phyloP scores from a whole-genome alignment of 139 green algal genomes.

The Chlamydomonas sphaeroides region DNA sequence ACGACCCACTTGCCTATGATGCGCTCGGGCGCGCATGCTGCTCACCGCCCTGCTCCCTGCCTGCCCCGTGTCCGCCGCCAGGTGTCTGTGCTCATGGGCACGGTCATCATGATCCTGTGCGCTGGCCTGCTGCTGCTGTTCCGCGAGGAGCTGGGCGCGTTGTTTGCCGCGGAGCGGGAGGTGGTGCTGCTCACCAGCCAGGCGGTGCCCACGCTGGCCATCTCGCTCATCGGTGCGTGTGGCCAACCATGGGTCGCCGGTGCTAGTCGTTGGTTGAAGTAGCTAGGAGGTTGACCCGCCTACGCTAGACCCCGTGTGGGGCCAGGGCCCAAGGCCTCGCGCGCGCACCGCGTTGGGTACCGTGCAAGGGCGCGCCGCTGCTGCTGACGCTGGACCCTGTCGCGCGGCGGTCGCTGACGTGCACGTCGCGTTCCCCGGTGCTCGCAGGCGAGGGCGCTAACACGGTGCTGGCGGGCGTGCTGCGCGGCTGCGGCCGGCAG shows the following conservation, averaged over 20 bases:
- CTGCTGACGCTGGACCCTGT: too few relatives aligned
- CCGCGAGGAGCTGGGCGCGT: slow-evolving; percentile 47
- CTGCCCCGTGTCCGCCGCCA: too few relatives aligned
- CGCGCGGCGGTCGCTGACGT: slow-evolving; percentile 53
- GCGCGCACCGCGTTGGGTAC: too few relatives aligned
- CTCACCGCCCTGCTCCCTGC: too few relatives aligned
- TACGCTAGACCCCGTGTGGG: too few relatives aligned
- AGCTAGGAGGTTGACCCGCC: too few relatives aligned
- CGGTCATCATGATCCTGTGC: slow-evolving; percentile 59
- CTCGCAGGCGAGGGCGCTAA: slow-evolving; percentile 66
- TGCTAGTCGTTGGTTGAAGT: too few relatives aligned
- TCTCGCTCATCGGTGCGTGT: slow-evolving; percentile 63
- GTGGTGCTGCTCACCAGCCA: slow-evolving; percentile 56
- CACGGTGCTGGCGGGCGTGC: slow-evolving; percentile 67
- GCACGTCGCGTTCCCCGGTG: slow-evolving; percentile 61
- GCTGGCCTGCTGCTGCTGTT: slow-evolving; percentile 52
- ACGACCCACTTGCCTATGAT: too few relatives aligned
- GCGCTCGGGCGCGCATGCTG: too few relatives aligned
- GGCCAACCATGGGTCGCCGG: too few relatives aligned
- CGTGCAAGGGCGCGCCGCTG: too few relatives aligned
- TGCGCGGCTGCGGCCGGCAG: slow-evolving; percentile 70
- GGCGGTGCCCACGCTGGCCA: slow-evolving; percentile 55
- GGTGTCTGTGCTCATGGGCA: slow-evolving; percentile 69
- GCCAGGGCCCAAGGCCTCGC: too few relatives aligned
- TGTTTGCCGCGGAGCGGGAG: slow-evolving; percentile 61